Percentiles rank a stretch among this genome's conserved stretches.
phyloP scores from a whole-genome alignment of 2,329 filamentous ascomycete genomes.

The Phaeosphaeriaceae sp. region DNA sequence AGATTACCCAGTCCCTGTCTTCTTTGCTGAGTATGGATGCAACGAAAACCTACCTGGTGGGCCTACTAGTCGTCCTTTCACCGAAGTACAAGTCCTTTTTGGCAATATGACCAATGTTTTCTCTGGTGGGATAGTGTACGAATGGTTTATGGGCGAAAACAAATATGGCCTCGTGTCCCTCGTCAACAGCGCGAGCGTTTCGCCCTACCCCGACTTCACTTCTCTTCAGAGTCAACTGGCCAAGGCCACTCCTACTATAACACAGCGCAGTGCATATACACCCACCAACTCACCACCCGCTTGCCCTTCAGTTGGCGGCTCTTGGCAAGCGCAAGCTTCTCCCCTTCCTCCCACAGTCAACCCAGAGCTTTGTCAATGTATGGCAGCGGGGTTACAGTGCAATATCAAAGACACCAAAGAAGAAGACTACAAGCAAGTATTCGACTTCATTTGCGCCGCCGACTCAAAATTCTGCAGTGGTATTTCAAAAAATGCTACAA shows the following conservation, averaged over 20 bases:
- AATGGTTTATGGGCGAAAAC: conserved; percentile 93
- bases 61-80: conserved; percentile 73
- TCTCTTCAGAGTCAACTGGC: conserved; percentile 73
- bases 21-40: conserved; percentile 99
- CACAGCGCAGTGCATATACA: conserved; percentile 70
- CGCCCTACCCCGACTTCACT: conserved; percentile 73
- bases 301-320: conserved; percentile 70
- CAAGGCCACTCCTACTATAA: conserved; percentile 68
- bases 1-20: conserved; percentile 89
- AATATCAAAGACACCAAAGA: conserved; percentile 66
- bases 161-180: conserved; percentile 82
- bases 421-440: conserved; percentile 69
- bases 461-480: conserved; percentile 65
- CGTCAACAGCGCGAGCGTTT: conserved; percentile 63
- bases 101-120: conserved; percentile 85
- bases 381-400: conserved; percentile 76
- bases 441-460: conserved; percentile 73
- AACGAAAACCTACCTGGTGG: conserved; percentile 58
- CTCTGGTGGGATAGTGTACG: conserved; percentile 97
- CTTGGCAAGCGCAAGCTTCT: conserved; percentile 73
- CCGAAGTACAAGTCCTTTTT: conserved; percentile 84
- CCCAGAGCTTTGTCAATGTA: conserved; percentile 80
- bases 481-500: conserved; percentile 70
- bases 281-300: conserved; percentile 70
- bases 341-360: conserved; percentile 84